These are phyloP conservation scores for Alternaria brassicae DNA, from an alignment of 2,329 filamentous ascomycete species.

Conservation along the genomic window DNA sequence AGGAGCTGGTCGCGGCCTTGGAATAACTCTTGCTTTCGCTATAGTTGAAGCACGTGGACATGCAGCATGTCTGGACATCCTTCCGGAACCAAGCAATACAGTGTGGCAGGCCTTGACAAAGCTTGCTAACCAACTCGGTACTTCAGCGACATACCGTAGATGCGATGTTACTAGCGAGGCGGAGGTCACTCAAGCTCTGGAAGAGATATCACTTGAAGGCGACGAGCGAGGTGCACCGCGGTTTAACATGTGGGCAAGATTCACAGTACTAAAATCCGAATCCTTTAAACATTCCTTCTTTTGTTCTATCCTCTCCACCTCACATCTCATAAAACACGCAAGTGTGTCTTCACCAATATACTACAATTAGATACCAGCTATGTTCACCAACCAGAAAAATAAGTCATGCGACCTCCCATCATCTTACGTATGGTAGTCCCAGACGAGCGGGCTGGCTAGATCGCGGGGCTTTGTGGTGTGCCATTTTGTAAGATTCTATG, in stretches of 20 bases:
- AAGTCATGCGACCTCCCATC: neutral
- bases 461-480: neutral
- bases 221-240: conserved; percentile 39
- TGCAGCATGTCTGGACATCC: conserved; percentile 59
- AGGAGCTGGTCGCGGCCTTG: conserved; percentile 60
- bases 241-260: no score
- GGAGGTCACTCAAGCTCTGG: conserved; percentile 47
- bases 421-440: neutral
- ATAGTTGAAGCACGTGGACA: conserved; percentile 60
- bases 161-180: conserved; percentile 60
- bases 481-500: neutral
- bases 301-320: neutral
- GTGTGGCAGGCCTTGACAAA: conserved; percentile 56
- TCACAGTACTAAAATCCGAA: neutral
- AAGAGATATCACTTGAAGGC: conserved; percentile 49
- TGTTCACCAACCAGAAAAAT: neutral
- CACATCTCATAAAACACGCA: neutral
- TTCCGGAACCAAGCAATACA: conserved; percentile 45
- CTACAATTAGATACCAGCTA: neutral
- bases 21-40: conserved; percentile 59
- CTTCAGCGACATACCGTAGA: conserved; percentile 51
- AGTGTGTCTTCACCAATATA: neutral
- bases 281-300: neutral
- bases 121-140: conserved; percentile 47
- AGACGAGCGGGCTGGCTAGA: neutral